Evolutionary conservation across 2,329 filamentous ascomycete genomes (phyloP).

Genomic region (Fusarium solani-melongenae): DNA sequence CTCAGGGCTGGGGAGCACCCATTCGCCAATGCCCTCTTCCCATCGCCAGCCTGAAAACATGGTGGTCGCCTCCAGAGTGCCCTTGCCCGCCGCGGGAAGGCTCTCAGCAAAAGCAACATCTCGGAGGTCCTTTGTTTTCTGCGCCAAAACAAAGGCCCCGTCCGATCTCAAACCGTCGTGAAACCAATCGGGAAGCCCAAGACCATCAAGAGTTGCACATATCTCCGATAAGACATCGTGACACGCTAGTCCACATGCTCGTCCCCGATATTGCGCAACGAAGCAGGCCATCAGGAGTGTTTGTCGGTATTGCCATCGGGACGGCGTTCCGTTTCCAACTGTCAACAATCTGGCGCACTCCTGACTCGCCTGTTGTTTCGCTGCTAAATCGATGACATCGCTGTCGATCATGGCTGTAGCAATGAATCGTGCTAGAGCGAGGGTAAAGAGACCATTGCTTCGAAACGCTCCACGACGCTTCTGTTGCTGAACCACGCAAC

Average conservation of each 20-base stretch:
- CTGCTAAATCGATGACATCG: conserved; percentile 18
- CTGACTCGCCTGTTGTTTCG: conserved; percentile 27
- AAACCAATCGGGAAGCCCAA: conserved; percentile 48
- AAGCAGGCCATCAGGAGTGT: conserved; percentile 55
- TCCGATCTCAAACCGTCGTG: conserved; percentile 56
- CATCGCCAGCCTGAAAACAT: conserved; percentile 53
- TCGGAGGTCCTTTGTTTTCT: conserved; percentile 62
- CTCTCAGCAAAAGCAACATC: conserved; percentile 66
- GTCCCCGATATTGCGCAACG: conserved; percentile 60
- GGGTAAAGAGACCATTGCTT: conserved; percentile 36
- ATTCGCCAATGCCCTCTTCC: conserved; percentile 56
- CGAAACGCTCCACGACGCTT: conserved; percentile 10
- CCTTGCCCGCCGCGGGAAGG: conserved; percentile 41
- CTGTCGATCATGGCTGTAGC: conserved; percentile 32
- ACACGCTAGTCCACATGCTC: conserved; percentile 52
- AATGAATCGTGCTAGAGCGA: conserved; percentile 45
- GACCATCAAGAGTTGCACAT: conserved; percentile 52
- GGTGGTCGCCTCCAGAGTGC: conserved; percentile 18
- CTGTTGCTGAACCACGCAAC: conserved; percentile 33
- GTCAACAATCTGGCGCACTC: conserved; percentile 39
- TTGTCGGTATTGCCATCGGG: conserved; percentile 41
- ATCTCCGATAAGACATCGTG: conserved; percentile 53
- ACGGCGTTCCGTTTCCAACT: conserved; percentile 16
- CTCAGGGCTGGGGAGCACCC: conserved; percentile 45
- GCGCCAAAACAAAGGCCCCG: conserved; percentile 62